Conservation (phyloP, 495 filamentous ascomycete species). For the Penicillium herquei region DNA sequence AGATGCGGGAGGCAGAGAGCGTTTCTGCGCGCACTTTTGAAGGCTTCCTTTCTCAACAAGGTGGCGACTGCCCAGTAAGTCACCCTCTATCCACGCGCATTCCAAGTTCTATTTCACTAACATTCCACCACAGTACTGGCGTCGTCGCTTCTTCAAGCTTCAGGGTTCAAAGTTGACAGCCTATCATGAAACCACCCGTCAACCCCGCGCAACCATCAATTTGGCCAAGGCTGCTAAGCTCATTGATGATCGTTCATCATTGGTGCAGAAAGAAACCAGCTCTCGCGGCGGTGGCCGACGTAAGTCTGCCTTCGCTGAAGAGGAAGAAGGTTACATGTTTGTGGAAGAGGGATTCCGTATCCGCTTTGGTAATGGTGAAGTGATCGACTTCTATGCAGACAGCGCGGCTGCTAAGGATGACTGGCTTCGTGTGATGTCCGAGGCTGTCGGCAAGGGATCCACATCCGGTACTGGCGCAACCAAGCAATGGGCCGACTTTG, state of each 20-base stretch:
- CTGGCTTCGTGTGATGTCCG: slow-evolving; percentile 90
- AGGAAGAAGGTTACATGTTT: slow-evolving; percentile 99
- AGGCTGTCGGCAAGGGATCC: slow-evolving; percentile 73
- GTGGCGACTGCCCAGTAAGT: slow-evolving; percentile 96
- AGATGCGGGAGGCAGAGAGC: slow-evolving; percentile 84
- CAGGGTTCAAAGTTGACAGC: slow-evolving; percentile 88
- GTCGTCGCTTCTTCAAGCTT: slow-evolving; percentile 94
- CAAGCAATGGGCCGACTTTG: slow-evolving; percentile 78
- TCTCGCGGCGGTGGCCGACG: slow-evolving; percentile 74
- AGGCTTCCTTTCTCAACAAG: slow-evolving; percentile 90
- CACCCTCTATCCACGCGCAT: not conserved
- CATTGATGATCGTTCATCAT: slow-evolving; percentile 85
- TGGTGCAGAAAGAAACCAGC: slow-evolving; percentile 75
- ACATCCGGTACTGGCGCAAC: slow-evolving; percentile 39
- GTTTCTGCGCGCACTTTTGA: slow-evolving; percentile 72
- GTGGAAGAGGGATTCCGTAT: slow-evolving; percentile 99
- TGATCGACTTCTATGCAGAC: slow-evolving; percentile 98
- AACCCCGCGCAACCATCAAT: slow-evolving; percentile 95
- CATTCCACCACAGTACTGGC: slow-evolving; percentile 75
- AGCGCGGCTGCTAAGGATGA: slow-evolving; percentile 78
- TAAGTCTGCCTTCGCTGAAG: slow-evolving; percentile 93
- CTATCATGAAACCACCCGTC: slow-evolving; percentile 91
- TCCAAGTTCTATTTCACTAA: not conserved
- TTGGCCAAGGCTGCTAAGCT: slow-evolving; percentile 89
- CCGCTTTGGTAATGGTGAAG: slow-evolving; percentile 94